Base-by-base conservation (phyloP, 768 basidiomycete species). In the Auriscalpium vulgare region DNA sequence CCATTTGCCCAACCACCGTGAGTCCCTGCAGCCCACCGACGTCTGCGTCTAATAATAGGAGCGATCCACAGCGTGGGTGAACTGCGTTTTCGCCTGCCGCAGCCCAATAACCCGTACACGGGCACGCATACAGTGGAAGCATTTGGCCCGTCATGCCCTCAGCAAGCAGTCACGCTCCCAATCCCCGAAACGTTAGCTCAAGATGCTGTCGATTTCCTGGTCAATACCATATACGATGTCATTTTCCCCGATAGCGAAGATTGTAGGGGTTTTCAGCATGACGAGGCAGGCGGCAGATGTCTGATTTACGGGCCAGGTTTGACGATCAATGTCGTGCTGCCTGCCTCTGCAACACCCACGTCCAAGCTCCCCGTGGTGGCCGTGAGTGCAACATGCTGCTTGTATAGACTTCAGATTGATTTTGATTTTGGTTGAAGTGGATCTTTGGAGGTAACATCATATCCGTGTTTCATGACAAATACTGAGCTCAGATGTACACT, bases 1-100 rank as follows among this genome's bases (percentile, higher is more conserved):
- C 76, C 72, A 0, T 77, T 70, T 43, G 72, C 74, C 5, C 61
- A 68, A 29, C 69, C 73, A 37, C 72, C 71, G 73, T 61, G 13
- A 10, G 23, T 54, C 46, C 21, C 35, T 43, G 40, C 51, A 52
- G 44, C 35, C 38, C 23, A 19, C 37, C 37, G 1, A 45, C 48
- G 43, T 19, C 19, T 17, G 13, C 38, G 35, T 34, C 19, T 34
- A 8, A 13, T 38, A 17, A 21, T 45, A 16, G 38, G 46, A 13
- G n/a, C 8, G 4, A 29, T n/a, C 51, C 11, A 34, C 34, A 74
- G 72, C 14, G 59, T 67, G 3, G 66, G 67, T 8, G 62, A 72
- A 17, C 63, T 69, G 2, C 74, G 75, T 1, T 78, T 76, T 55
- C 67, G 60, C 23, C 67, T 63, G 13, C 74, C 76, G 8, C 43